Base-by-base conservation (phyloP, 805 yeast genomes). In the Suhomyces faveliae region DNA sequence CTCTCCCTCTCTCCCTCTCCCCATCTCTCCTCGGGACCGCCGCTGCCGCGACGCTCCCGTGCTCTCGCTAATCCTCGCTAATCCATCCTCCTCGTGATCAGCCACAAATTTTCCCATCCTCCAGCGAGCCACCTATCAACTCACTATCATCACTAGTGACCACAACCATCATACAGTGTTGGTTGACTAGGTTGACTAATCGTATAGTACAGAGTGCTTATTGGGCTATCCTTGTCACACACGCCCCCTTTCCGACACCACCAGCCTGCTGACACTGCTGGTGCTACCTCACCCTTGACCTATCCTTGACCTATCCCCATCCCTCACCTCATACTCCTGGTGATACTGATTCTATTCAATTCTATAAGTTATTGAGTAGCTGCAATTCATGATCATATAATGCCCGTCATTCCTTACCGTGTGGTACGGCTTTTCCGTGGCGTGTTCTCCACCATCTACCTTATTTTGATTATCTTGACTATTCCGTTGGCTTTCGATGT, bases 401-500 rank as follows among this genome's bases (percentile, higher is more conserved):
- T 40, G 43, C 25, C 47, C n/a, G 39, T 39, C 21, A 27, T 40
- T 40, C 43, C 49, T 25, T 21, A 37, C 13, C 37, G 48, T 15
- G 29, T 46, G 17, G 45, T 53, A 20, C 40, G 56, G 45, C 29
- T 51, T n/a, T 39, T 71, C 19, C 59, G 78, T 44, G 66, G 71
- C 20, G 33, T 77, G 12, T 69, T 82, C 49, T 80, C 87, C 0
- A 67, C 80, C 1, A 65, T 86, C 24, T 89, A 90, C 59, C 71
- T 89, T 46, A 63, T 79, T 5, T 78, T 88, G 43, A 82, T 89
- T 10, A 78, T 90, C 23, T 73, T 91, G 24, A 86, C 97, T 2
- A 86, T 94, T 5, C 98, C 98, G 4, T 77, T 94, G 51, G 87
- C 97, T 20, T 94, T 94, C 67, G 96, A 92, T 60, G 85, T 89